Conservation (phyloP, 495 filamentous ascomycete species). For the Astrothelium subdiscretum region DNA sequence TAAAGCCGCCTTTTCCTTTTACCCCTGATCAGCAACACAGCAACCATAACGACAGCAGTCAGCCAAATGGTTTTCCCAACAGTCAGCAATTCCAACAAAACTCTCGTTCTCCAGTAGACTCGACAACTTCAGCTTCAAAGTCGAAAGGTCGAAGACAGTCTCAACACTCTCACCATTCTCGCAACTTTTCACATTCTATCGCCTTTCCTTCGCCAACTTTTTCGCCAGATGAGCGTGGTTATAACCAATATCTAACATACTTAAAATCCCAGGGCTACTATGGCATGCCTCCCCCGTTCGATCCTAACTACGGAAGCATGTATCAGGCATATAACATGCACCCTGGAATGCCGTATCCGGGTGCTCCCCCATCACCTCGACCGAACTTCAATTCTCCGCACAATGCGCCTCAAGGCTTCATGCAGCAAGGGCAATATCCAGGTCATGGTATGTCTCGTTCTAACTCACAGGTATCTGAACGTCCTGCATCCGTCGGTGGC, state of each 20-base stretch:
- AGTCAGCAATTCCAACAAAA: not conserved
- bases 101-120: not conserved
- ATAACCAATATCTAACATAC: slow-evolving; percentile 63
- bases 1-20: slow-evolving; percentile 50
- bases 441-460: slow-evolving; percentile 68
- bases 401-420: slow-evolving; percentile 26
- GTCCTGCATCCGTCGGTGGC: slow-evolving; percentile 67
- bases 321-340: slow-evolving; percentile 42
- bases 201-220: slow-evolving; percentile 39
- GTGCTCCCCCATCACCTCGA: slow-evolving; percentile 24
- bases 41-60: not conserved
- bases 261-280: slow-evolving; percentile 42
- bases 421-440: slow-evolving; percentile 42
- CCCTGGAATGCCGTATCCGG: slow-evolving; percentile 24
- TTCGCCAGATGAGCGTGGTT: slow-evolving; percentile 55
- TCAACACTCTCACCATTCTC: not conserved
- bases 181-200: slow-evolving; percentile 20
- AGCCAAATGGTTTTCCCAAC: not conserved
- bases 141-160: not conserved
- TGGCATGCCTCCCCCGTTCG: slow-evolving; percentile 25
- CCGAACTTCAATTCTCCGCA: slow-evolving; percentile 19
- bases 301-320: slow-evolving; percentile 26
- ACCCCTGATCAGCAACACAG: slow-evolving; percentile 19
- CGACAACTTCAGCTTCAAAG: slow-evolving; percentile 1
- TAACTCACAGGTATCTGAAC: slow-evolving; percentile 68